phyloP scores from a whole-genome alignment of 2,329 filamentous ascomycete genomes.

The Colletotrichum limetticola region DNA sequence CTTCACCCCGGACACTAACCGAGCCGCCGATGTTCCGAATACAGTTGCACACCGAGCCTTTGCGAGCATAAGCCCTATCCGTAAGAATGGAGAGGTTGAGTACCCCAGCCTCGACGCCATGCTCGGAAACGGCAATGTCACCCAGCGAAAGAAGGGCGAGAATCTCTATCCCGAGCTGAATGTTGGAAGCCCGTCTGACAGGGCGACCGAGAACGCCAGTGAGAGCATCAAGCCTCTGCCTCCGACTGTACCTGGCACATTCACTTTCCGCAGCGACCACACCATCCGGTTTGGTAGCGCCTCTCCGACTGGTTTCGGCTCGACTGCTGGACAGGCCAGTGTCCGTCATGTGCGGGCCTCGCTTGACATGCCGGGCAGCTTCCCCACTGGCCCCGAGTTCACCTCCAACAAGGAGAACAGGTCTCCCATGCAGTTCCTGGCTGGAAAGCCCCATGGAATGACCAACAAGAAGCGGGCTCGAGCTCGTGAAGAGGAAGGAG shows the following conservation, averaged over 20 bases:
- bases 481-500: conserved; percentile 67
- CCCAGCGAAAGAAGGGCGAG: conserved; percentile 44
- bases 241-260: conserved; percentile 64
- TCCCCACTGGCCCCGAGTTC: conserved; percentile 49
- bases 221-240: conserved; percentile 41
- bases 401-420: conserved; percentile 67
- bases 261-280: conserved; percentile 74
- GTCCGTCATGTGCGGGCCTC: conserved; percentile 69
- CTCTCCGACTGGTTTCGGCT: conserved; percentile 64
- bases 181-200: conserved; percentile 36
- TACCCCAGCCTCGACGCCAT: conserved; percentile 45
- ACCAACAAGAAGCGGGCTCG: conserved; percentile 73
- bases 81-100: conserved; percentile 46
- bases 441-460: conserved; percentile 70
- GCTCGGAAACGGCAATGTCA: conserved; percentile 41
- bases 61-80: conserved; percentile 54
- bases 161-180: conserved; percentile 64
- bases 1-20: conserved; percentile 79
- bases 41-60: conserved; percentile 53
- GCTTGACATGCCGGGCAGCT: conserved; percentile 65
- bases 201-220: conserved; percentile 34
- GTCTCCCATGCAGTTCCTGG: conserved; percentile 50
- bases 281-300: conserved; percentile 67
- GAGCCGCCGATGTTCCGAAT: conserved; percentile 54
- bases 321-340: conserved; percentile 68